Conservation (phyloP, 2,329 filamentous ascomycete genomes). For the Eutypella sp. region DNA sequence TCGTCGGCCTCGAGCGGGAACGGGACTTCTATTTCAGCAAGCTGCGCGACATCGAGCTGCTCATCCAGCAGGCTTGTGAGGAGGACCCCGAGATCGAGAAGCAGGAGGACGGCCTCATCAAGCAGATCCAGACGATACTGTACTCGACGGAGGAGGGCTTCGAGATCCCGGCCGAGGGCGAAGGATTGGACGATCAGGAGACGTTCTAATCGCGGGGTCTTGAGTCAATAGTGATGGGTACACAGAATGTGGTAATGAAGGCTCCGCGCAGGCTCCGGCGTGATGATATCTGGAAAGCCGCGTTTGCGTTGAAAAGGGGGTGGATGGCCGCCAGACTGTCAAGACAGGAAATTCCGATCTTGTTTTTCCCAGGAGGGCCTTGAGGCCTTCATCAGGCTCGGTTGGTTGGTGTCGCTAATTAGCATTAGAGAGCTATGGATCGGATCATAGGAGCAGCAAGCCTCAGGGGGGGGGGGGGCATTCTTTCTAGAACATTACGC, state of each 20-base stretch:
- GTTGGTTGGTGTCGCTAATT: neutral
- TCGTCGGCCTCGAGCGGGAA: conserved; percentile 90
- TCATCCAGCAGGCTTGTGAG: conserved; percentile 90
- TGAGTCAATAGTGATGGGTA: conserved; percentile 2
- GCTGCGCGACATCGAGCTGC: conserved; percentile 89
- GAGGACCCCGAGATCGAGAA: conserved; percentile 90
- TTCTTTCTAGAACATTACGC: no score
- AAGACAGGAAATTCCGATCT: neutral
- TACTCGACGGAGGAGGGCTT: conserved; percentile 95
- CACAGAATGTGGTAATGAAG: conserved; percentile 14
- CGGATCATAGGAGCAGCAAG: neutral
- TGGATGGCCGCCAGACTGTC: neutral
- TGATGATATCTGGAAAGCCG: neutral
- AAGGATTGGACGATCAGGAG: conserved; percentile 71
- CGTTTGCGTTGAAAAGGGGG: neutral
- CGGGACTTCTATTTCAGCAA: conserved; percentile 99
- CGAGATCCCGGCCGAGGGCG: conserved; percentile 79
- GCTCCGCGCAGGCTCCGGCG: neutral
- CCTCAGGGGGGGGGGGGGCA: no score
- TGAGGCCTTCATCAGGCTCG: neutral
- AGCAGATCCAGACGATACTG: conserved; percentile 92
- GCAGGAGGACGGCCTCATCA: conserved; percentile 85
- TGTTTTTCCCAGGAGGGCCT: neutral
- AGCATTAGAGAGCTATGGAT: neutral
- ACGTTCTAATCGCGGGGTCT: conserved; percentile 52